Base-by-base conservation (phyloP, 805 yeast genomes). In the Sungouiella blattae region DNA sequence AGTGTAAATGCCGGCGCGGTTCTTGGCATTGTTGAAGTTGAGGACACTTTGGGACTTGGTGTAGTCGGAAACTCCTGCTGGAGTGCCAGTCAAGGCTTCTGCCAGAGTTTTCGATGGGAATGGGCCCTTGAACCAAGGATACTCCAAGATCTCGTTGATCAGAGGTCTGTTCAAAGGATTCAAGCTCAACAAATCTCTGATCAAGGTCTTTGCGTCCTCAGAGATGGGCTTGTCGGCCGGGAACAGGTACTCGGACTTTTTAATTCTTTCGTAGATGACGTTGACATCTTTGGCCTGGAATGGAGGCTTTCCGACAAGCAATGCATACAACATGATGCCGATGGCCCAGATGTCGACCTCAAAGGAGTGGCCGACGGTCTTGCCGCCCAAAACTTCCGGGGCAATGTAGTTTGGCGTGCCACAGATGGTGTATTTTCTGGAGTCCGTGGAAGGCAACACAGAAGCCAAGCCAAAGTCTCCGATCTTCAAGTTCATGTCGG, bases 381-480 rank as follows among this genome's bases (percentile, higher is more conserved):
- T 87, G 18, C 95, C 95, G 26, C 88, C 85, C 46, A 93, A 72
- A 15, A 93, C 95, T 67, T 93, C 99, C 6, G 99, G 99, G 1
- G 98, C 97, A 56, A 93, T 93, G 59, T 93, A 93, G 64, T 93
- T 93, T 41, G 99, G 99, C 16, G 99, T 93, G 36, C 99, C 99
- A 62, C 99, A 93, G 37, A 93, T 87, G 28, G 98, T 91, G 57
- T 82, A 85, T 54, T 91, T 87, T 46, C 91, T 79, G 33, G 86
- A 86, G 39, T 73, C 74, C 28, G 52, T 52, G 15, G 77, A 69
- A 28, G 83, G 84, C 43, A 93, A 72, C n/a, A 87, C 83, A 1
- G 97, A 88, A n/a, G 99, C 99, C 41, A 93, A 73, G 21, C 99
- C 99, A 65, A 93, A 93, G 61, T 93, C 99, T 45, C 99, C 98